Evolutionary conservation across 2,329 filamentous ascomycete species (phyloP).

Genomic region (Colletotrichum sp.): DNA sequence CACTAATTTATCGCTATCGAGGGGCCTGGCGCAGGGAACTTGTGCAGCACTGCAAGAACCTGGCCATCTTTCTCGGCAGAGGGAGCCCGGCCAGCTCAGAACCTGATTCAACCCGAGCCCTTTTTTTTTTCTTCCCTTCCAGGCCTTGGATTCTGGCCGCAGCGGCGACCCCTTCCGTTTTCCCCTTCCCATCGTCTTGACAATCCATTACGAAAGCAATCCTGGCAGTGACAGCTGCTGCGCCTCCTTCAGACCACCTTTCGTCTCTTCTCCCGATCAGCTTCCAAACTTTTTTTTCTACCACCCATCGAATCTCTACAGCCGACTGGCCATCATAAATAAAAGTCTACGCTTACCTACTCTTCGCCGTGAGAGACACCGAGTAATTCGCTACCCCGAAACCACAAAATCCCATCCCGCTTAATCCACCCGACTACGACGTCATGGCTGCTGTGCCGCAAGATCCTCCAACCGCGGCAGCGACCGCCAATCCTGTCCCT

Average conservation of each 20-base stretch:
- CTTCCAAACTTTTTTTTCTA: neutral
- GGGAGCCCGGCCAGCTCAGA: neutral
- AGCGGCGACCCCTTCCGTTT: neutral
- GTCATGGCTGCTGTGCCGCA: slow-evolving; percentile 15
- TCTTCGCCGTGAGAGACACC: neutral
- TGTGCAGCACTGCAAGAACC: neutral
- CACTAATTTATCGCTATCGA: neutral
- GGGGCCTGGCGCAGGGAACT: neutral
- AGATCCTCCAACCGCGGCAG: slow-evolving; percentile 4
- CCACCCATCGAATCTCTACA: neutral
- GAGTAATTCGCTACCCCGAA: neutral
- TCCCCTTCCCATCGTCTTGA: neutral
- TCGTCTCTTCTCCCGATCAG: neutral
- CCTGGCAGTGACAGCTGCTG: slow-evolving; percentile 16
- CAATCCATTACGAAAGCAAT: neutral
- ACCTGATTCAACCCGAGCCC: neutral
- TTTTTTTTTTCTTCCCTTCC: neutral
- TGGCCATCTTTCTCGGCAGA: neutral
- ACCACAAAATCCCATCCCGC: neutral
- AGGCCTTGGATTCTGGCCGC: neutral
- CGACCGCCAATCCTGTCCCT: neutral
- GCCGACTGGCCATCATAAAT: neutral
- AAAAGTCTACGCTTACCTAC: neutral
- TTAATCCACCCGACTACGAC: slow-evolving; percentile 8
- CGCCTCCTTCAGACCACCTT: slow-evolving; percentile 5